Base-by-base conservation (phyloP, 768 basidiomycete genomes). In the Termitomyces sp. region DNA sequence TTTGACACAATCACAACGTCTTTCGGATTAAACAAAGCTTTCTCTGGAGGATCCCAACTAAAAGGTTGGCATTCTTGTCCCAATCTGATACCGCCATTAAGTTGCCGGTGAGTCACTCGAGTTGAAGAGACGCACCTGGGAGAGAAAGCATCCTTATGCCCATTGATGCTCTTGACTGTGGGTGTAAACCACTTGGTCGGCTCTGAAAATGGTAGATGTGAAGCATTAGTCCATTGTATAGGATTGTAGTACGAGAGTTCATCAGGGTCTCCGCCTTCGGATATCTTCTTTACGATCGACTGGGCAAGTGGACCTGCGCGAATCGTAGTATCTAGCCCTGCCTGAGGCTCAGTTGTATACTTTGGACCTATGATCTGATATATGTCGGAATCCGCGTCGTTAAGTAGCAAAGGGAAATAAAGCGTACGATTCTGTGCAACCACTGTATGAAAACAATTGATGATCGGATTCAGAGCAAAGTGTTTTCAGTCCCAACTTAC, bases 1-100 rank as follows among this genome's bases (percentile, higher is more conserved):
- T 86, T 86, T 12, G 79, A 81, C 13, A 87, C 74, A 60, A 88
- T 84, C 15, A 78, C 79, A 8, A 84, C 74, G 56, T 83, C 75
- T 63, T 75, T 69, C 2, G 81, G 72, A 18, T 79, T 73, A 65
- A 87, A 87, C 24, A 88, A 69, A 16, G 73, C 78, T 48, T 75
- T 67, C 4, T 71, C 65, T 3, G 85, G 84, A 50, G 80, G 71
- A 28, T 68, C 54, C 57, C 49, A 56, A 8, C 52, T 50, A 49
- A 67, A 67, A 28, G 78, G 78, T 60, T 79, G 76, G 62, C 80
- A 82, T 71, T 82, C 81, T 58, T 78, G 76, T 18, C 81, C 81
- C 32, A 82, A 62, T 59, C 80, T 81, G 63, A 59, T 49, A n/a
- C 33, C 18, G 28, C 56, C 32, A 13, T 55, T 11, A 48, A 22